A percentile compares a stretch with the other conserved stretches of the same genome.
These are phyloP conservation scores for Flaveria linearis DNA, from an alignment of 129 eudicot species.

Conservation along the genomic window DNA sequence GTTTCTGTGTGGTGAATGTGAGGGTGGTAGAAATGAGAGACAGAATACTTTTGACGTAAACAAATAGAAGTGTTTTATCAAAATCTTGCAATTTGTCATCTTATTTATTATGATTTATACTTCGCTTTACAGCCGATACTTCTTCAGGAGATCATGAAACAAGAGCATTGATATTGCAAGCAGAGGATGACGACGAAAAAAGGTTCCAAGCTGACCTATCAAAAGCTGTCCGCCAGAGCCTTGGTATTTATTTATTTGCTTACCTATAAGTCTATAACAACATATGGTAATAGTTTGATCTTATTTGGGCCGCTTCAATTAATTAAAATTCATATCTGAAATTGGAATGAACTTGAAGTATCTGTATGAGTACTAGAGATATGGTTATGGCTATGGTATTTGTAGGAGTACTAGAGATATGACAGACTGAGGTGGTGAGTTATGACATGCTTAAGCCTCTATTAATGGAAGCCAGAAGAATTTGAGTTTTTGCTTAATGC, in stretches of 20 bases:
- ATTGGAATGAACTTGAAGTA: neutral
- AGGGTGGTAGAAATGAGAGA: constrained; percentile 1
- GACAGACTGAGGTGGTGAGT: neutral
- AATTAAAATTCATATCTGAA: constrained; percentile 6
- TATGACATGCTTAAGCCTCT: neutral
- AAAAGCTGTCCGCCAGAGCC: constrained; percentile 92
- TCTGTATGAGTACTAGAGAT: constrained; percentile 4
- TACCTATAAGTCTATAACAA: too few species aligned
- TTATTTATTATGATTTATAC: neutral
- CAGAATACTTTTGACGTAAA: neutral
- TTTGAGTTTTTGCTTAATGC: neutral
- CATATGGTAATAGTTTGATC: constrained; percentile 5
- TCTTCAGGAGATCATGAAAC: constrained; percentile 45
- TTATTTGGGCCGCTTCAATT: constrained; percentile 6
- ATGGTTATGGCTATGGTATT: neutral
- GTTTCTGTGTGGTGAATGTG: constrained; percentile 10
- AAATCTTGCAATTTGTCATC: neutral
- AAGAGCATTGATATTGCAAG: constrained; percentile 52
- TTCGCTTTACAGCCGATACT: constrained; percentile 33
- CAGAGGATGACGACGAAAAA: constrained; percentile 85
- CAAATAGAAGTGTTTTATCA: neutral
- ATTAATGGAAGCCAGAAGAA: neutral
- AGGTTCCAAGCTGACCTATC: constrained; percentile 92
- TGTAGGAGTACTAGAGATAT: neutral
- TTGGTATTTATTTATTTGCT: constrained; percentile 54